Conservation (phyloP, 208 protist species). For the Trypanosoma theileri region DNA sequence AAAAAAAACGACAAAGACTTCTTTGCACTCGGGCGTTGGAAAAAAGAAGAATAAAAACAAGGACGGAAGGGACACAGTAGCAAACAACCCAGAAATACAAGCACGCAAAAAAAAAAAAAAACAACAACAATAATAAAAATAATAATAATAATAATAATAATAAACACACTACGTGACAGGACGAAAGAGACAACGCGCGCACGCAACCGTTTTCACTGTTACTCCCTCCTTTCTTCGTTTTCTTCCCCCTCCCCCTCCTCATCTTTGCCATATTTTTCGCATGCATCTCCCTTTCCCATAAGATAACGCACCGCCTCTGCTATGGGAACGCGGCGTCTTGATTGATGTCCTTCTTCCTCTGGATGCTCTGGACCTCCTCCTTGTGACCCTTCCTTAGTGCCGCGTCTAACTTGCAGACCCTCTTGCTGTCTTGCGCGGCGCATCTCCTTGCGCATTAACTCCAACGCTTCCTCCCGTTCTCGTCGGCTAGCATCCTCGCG, state of each 20-base stretch:
- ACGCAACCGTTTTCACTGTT: no score
- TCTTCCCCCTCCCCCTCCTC: constrained; percentile 19
- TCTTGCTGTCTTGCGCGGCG: not conserved
- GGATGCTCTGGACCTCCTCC: not conserved
- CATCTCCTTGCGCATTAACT: constrained; percentile 31
- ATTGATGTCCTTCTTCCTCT: not conserved
- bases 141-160: not conserved
- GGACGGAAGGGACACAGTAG: not conserved
- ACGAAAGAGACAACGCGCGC: no score
- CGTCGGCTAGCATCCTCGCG: constrained; percentile 7
- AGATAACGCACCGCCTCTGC: constrained; percentile 49
- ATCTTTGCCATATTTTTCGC: not conserved
- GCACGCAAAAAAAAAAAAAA: constrained; percentile 20
- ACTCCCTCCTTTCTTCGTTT: not conserved
- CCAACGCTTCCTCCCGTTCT: constrained; percentile 34
- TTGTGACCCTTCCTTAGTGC: not conserved
- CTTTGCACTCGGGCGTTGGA: no score
- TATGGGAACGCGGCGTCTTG: constrained; percentile 36
- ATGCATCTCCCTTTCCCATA: constrained; percentile 26
- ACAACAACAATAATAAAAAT: constrained; percentile 13
- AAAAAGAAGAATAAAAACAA: constrained; percentile 11
- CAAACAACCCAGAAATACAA: constrained; percentile 7
- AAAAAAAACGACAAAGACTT: no score
- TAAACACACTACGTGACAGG: no score
- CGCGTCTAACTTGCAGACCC: not conserved